A percentile compares a stretch with the other conserved stretches of the same genome.
Evolutionary conservation across 192 early-diverging fungal genomes (phyloP).

Genomic region (Umbelopsis sp.): DNA sequence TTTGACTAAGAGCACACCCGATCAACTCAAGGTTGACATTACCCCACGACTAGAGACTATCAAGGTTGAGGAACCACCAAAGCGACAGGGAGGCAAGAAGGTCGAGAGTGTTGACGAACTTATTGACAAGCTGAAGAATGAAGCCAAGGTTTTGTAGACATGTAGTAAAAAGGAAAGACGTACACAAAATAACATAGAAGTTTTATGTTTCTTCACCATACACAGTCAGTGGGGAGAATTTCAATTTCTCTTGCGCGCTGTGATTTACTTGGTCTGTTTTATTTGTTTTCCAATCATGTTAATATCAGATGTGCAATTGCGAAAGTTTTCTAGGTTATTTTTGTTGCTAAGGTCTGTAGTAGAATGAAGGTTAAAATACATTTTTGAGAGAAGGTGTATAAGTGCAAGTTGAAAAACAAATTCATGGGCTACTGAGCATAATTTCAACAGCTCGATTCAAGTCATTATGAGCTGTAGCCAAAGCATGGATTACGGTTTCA

Average conservation of each 20-base stretch:
- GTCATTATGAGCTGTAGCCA: slow-evolving; percentile 59
- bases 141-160: slow-evolving; percentile 70
- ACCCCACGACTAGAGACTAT: slow-evolving; percentile 82
- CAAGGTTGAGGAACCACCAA: slow-evolving; percentile 90
- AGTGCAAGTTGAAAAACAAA: neutral
- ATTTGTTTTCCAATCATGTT: no score
- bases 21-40: slow-evolving; percentile 84
- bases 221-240: neutral
- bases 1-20: slow-evolving; percentile 72
- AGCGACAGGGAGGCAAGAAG: slow-evolving; percentile 88
- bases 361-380: slow-evolving; percentile 6
- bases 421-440: slow-evolving; percentile 27
- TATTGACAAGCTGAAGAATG: slow-evolving; percentile 85
- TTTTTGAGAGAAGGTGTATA: neutral
- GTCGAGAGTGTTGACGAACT: slow-evolving; percentile 94
- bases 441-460: slow-evolving; percentile 58
- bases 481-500: slow-evolving; percentile 48
- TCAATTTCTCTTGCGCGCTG: no score
- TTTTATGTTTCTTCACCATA: neutral
- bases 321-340: neutral
- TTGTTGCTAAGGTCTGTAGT: neutral
- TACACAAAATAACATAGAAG: neutral
- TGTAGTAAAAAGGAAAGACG: neutral
- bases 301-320: neutral
- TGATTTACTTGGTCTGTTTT: neutral